Percentiles rank a stretch among this genome's conserved stretches.
phyloP scores from a whole-genome alignment of 257 asterid genomes.

The Leonotis leonurus region DNA sequence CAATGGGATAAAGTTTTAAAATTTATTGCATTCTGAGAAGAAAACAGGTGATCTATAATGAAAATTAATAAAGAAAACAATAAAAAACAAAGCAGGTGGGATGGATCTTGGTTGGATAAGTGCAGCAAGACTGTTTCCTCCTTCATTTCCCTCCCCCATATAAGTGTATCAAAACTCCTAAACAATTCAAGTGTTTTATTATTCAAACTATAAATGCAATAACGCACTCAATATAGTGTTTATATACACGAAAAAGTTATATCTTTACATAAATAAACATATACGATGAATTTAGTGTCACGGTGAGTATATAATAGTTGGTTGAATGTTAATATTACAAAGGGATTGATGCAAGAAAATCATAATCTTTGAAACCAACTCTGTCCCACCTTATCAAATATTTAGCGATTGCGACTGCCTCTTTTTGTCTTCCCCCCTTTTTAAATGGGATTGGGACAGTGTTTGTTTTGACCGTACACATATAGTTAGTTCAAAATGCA shows the following conservation, averaged over 20 bases:
- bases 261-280: too few relatives aligned
- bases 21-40: slow-evolving; percentile 29
- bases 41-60: not conserved
- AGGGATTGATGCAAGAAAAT: not conserved
- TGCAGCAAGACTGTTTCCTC: not conserved
- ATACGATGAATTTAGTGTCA: not conserved
- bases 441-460: not conserved
- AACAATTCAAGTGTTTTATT: not conserved
- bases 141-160: not conserved
- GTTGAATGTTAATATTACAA: not conserved
- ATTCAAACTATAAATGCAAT: not conserved
- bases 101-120: slow-evolving; percentile 26
- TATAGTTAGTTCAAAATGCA: not conserved
- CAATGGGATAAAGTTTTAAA: slow-evolving; percentile 9
- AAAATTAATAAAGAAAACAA: not conserved
- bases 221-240: not conserved
- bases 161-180: not conserved
- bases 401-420: slow-evolving; percentile 6
- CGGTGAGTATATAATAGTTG: not conserved
- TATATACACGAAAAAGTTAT: too few relatives aligned
- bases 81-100: slow-evolving; percentile 19
- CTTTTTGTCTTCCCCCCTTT: not conserved
- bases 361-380: slow-evolving; percentile 2
- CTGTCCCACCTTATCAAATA: not conserved
- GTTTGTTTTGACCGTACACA: slow-evolving; percentile 16